Base-by-base conservation (phyloP, 2,329 filamentous ascomycete species). In the Aspergillus viridinutans region DNA sequence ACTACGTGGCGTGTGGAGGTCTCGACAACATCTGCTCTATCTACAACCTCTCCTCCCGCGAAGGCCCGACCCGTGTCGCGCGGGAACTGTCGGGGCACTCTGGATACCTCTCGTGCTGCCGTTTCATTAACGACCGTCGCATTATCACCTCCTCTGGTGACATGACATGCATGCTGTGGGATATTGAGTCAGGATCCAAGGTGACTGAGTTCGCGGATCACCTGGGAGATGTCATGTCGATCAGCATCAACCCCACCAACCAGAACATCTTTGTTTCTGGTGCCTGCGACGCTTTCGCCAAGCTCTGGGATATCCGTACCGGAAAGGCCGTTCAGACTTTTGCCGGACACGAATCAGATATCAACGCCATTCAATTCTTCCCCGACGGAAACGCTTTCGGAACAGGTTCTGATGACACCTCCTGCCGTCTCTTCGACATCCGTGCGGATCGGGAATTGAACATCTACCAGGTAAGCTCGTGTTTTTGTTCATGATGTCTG, bases 91-190 rank as follows among this genome's bases (percentile, higher is more conserved):
- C 94, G 32, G 94, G 94, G 47, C 94, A 99, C 75, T 96, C 93
- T 48, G 94, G 94, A 52, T 99, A 99, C 72, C 85, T 99, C 48
- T 96, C 92, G 23, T 99, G 94, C 88, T 97, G 94, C 76, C 89
- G 94, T 63, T 99, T 99, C 77, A 96, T 97, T 81, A 97, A 96
- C 75, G 94, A 99, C 80, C 88, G 94, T 71, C 92, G 91, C 72
- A 97, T 99, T 70, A 86, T 99, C 63, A 99, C 94, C 59, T 97
- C 94, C 0, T 99, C 94, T 2, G 94, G 94, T 62, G 94, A 99
- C 74, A 99, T 99, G 94, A 99, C 94, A 53, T 99, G 94, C 76
- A 97, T 97, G 88, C 90, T 97, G 72, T 99, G 94, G 94, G 94
- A 99, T 80, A 93, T 99, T 63, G 94, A 99, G 79, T 96, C 93